These are phyloP conservation scores for Pichia terricola DNA, from an alignment of 1,139 yeast species.

Conservation along the genomic window DNA sequence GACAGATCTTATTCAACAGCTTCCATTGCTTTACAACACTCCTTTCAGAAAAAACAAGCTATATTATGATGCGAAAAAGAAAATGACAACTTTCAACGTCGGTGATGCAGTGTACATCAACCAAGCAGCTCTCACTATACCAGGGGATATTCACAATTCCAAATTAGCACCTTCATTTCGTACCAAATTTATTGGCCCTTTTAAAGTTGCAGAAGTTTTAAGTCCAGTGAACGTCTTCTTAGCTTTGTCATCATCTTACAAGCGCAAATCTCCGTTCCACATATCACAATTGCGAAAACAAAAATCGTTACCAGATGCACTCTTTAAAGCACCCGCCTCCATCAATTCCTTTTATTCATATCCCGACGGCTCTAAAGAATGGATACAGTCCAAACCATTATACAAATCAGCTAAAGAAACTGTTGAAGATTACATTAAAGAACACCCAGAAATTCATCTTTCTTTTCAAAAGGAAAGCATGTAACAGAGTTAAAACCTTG, in stretches of 20 bases:
- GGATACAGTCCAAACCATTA: too few relatives aligned
- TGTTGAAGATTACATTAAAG: too few relatives aligned
- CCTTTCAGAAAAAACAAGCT: background rate
- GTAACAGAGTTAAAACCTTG: too few relatives aligned
- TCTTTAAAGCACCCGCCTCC: background rate
- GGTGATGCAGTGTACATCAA: background rate
- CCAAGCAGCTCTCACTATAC: background rate
- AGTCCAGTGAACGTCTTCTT: background rate
- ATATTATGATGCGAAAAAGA: background rate
- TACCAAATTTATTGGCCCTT: background rate
- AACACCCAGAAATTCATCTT: too few relatives aligned
- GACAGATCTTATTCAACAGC: background rate
- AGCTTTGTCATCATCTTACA: background rate
- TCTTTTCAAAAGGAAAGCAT: too few relatives aligned
- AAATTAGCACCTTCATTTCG: background rate
- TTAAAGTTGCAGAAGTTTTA: background rate
- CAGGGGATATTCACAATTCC: background rate
- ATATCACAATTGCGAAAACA: background rate
- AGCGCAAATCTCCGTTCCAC: background rate
- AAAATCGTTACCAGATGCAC: background rate
- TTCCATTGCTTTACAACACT: too few relatives aligned
- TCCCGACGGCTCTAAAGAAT: too few relatives aligned
- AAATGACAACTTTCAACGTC: background rate
- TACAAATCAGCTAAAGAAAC: too few relatives aligned
- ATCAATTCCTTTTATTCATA: too few relatives aligned